These are phyloP conservation scores for Amoebophrya sp. DNA, from an alignment of 169 alveolate genomes.

Conservation along the genomic window DNA sequence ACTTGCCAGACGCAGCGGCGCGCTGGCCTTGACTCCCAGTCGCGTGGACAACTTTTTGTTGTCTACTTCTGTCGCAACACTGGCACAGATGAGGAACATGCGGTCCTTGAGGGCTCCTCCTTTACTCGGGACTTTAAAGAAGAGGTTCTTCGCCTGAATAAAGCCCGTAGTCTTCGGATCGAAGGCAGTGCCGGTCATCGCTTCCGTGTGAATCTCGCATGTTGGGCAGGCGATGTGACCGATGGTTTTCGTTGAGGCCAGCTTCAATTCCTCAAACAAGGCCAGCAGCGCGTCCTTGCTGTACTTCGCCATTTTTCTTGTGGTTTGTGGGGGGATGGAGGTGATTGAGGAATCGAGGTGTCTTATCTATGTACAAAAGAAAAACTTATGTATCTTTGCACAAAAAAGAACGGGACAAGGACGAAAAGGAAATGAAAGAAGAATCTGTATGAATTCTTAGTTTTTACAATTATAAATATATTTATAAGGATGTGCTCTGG, in stretches of 20 bases:
- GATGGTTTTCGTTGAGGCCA: neutral
- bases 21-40: neutral
- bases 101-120: neutral
- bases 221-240: neutral
- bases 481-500: too few relatives aligned
- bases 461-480: too few relatives aligned
- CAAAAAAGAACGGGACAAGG: too few relatives aligned
- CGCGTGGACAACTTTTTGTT: neutral
- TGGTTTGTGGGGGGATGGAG: too few relatives aligned
- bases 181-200: neutral
- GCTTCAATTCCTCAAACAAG: neutral
- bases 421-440: too few relatives aligned
- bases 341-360: too few relatives aligned
- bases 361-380: too few relatives aligned
- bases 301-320: neutral
- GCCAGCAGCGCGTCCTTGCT: neutral
- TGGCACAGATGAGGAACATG: neutral
- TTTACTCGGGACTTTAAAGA: neutral
- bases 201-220: neutral
- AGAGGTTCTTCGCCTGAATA: neutral
- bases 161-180: neutral
- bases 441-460: too few relatives aligned
- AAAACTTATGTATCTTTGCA: too few relatives aligned
- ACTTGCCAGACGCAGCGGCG: neutral
- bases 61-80: neutral